Evolutionary conservation across 2,329 filamentous ascomycete species (phyloP).

Genomic region (Aspergillus unguis): DNA sequence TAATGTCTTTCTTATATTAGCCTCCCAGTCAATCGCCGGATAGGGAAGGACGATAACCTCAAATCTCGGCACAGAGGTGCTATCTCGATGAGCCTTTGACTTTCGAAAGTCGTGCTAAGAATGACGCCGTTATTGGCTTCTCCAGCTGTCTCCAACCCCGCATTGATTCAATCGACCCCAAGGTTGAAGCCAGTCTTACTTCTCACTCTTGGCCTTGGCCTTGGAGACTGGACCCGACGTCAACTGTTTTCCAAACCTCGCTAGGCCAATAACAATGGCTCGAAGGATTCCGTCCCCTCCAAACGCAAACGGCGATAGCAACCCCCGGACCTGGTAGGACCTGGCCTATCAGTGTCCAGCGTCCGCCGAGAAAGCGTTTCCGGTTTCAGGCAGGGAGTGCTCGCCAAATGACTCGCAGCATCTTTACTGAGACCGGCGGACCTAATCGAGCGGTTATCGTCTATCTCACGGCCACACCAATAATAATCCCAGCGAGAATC

Average conservation of each 20-base stretch:
- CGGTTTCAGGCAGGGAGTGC: neutral
- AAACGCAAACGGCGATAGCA: too few species aligned
- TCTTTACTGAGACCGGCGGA: neutral
- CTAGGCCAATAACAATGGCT: too few species aligned
- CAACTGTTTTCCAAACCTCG: too few species aligned
- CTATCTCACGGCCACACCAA: neutral
- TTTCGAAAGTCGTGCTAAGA: neutral
- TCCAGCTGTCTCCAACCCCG: neutral
- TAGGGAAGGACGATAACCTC: neutral
- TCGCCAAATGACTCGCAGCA: conserved; percentile 15
- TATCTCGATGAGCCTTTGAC: neutral
- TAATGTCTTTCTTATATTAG: neutral
- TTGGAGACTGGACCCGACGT: too few species aligned
- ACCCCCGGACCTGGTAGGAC: too few species aligned
- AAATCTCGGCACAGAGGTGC: too few species aligned
- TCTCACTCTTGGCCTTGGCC: too few species aligned
- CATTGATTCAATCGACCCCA: neutral
- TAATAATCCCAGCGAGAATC: neutral
- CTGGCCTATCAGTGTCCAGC: too few species aligned
- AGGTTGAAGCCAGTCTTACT: too few species aligned
- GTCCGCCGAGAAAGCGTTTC: neutral
- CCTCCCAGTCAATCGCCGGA: neutral
- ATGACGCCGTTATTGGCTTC: neutral
- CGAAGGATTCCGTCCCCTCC: too few species aligned
- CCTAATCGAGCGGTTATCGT: conserved; percentile 2